A percentile compares a stretch with the other conserved stretches of the same genome.
Evolutionary conservation across 345 rosid genomes (phyloP).

Genomic region (Cardamine occulta): DNA sequence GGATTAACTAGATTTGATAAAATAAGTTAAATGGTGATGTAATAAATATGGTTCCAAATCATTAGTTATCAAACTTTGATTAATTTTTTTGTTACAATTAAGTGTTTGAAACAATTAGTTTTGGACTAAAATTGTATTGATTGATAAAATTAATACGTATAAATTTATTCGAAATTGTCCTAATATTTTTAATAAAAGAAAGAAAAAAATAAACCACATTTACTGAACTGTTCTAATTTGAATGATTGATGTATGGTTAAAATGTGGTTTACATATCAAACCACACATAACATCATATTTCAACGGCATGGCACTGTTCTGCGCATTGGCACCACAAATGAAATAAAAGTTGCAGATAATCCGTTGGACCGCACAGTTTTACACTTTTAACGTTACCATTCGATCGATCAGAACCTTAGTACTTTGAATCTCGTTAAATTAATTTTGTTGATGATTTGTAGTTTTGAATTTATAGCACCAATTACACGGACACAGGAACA

Average conservation of each 20-base stretch:
- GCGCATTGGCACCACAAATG: not conserved
- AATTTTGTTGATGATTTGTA: conserved; percentile 1
- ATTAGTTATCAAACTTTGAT: not conserved
- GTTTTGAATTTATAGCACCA: conserved; percentile 3
- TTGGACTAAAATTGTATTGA: no score
- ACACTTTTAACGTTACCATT: not conserved
- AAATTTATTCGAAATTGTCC: no score
- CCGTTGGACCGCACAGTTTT: not conserved
- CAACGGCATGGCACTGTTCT: not conserved
- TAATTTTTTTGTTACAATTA: not conserved
- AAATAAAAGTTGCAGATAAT: not conserved
- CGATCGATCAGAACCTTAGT: not conserved
- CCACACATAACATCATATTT: no score
- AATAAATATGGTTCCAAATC: not conserved
- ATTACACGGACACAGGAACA: not conserved
- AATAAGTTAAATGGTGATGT: not conserved
- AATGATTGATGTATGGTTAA: not conserved
- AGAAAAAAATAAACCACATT: not conserved
- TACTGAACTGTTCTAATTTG: not conserved
- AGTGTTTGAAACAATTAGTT: not conserved
- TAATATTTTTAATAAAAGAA: no score
- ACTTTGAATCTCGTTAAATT: not conserved
- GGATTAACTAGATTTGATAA: not conserved
- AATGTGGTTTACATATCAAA: not conserved
- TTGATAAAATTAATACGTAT: no score